A percentile compares a stretch with the other conserved stretches of the same genome.
Evolutionary conservation across 2,329 filamentous ascomycete genomes (phyloP).

Genomic region (Teratosphaeria nubilosa): DNA sequence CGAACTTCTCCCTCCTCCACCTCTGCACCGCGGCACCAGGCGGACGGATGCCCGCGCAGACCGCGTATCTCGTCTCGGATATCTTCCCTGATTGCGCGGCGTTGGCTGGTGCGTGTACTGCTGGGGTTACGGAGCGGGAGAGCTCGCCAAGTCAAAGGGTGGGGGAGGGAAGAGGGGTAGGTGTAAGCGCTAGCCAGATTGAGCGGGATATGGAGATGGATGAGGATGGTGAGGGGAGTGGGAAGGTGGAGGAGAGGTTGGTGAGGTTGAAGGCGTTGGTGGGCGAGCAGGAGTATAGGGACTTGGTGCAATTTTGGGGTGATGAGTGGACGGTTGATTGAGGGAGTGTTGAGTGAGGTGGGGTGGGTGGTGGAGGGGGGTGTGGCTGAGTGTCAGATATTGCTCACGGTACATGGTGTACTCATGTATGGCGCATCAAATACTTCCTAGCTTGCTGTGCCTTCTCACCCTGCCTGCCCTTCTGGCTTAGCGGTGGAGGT

Average conservation of each 20-base stretch:
- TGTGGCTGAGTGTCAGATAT: background rate
- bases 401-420: background rate
- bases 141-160: slow-evolving; percentile 7
- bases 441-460: background rate
- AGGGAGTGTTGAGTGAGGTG: too few relatives aligned
- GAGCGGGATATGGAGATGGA: background rate
- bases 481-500: background rate
- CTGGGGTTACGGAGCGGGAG: background rate
- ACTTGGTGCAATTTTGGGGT: slow-evolving; percentile 31
- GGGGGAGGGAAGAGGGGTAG: background rate
- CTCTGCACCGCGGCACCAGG: slow-evolving; percentile 15
- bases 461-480: background rate
- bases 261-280: slow-evolving; percentile 24
- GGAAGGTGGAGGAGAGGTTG: slow-evolving; percentile 5
- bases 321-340: slow-evolving; percentile 23
- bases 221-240: slow-evolving; percentile 16
- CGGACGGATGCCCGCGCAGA: slow-evolving; percentile 11
- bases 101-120: slow-evolving; percentile 11
- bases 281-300: slow-evolving; percentile 19
- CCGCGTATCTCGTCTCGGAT: slow-evolving; percentile 16
- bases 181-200: background rate
- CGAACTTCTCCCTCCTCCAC: slow-evolving; percentile 15
- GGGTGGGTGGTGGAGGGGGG: too few relatives aligned
- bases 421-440: background rate
- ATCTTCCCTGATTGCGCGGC: slow-evolving; percentile 14